phyloP scores from a whole-genome alignment of 2,329 filamentous ascomycete species.

The Fusarium graminum region DNA sequence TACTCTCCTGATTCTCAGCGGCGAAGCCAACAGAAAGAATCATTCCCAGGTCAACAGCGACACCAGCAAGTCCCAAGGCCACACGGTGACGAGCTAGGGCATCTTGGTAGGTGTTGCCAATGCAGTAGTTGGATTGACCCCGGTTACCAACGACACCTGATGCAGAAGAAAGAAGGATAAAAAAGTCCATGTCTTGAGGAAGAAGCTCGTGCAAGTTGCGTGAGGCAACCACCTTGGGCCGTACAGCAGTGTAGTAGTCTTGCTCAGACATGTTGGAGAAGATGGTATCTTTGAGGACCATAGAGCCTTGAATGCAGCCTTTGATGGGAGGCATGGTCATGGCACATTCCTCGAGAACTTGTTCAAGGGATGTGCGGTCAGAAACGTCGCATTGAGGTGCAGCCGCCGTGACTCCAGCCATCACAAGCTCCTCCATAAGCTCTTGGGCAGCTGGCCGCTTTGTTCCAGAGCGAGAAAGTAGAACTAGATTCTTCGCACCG shows the following conservation, averaged over 20 bases:
- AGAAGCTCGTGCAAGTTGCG: constrained; percentile 64
- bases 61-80: constrained; percentile 39
- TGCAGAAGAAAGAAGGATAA: constrained; percentile 66
- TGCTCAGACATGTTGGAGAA: constrained; percentile 66
- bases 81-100: constrained; percentile 11
- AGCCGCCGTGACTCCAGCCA: constrained; percentile 43
- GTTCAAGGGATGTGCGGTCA: constrained; percentile 50
- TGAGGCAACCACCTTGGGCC: constrained; percentile 65
- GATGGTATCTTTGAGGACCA: constrained; percentile 62
- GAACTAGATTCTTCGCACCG: constrained; percentile 2
- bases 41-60: constrained; percentile 65
- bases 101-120: constrained; percentile 55
- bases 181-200: constrained; percentile 60
- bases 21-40: constrained; percentile 65
- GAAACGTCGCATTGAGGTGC: constrained; percentile 64
- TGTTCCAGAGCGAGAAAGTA: background rate
- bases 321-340: constrained; percentile 54
- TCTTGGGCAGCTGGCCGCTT: background rate
- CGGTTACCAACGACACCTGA: constrained; percentile 65
- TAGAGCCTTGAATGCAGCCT: constrained; percentile 61
- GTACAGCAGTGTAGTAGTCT: constrained; percentile 62
- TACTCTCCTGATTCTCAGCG: constrained; percentile 57
- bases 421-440: constrained; percentile 30
- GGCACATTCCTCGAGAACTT: constrained; percentile 42
- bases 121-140: constrained; percentile 66